Evolutionary conservation across 139 green algal genomes (phyloP).

Genomic region (Closterium sp.): DNA sequence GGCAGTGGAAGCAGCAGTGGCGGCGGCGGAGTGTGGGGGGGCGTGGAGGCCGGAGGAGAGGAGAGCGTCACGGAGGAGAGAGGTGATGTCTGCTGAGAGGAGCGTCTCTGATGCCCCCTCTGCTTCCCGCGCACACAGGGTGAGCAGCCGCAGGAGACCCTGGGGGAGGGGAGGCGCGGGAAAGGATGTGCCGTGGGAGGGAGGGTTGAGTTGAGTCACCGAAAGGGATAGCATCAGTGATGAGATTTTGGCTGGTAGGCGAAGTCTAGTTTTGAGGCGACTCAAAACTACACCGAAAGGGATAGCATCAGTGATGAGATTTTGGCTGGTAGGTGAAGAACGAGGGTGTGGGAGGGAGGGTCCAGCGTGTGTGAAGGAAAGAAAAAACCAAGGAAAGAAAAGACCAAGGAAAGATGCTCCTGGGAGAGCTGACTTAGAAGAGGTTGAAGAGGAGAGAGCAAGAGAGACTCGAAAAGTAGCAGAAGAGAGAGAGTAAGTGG

Average conservation of each 20-base stretch:
- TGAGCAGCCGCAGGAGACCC: slow-evolving; percentile 47
- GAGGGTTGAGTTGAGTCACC: too few species aligned
- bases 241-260: too few species aligned
- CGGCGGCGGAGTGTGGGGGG: neutral
- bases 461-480: too few species aligned
- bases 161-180: neutral
- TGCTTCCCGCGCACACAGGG: slow-evolving; percentile 34
- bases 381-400: neutral
- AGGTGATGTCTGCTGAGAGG: slow-evolving; percentile 39
- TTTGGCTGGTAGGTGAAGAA: neutral
- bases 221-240: too few species aligned
- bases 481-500: too few species aligned
- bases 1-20: neutral
- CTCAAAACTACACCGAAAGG: too few species aligned
- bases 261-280: too few species aligned
- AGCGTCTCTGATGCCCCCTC: slow-evolving; percentile 14
- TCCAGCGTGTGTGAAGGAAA: neutral
- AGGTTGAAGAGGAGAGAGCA: too few species aligned
- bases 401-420: too few species aligned
- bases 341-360: neutral
- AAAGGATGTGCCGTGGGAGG: too few species aligned
- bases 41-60: neutral
- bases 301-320: too few species aligned
- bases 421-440: too few species aligned
- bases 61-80: slow-evolving; percentile 32